phyloP scores from a whole-genome alignment of 1,284 basidiomycete species.

The Microbotryum intermedium region DNA sequence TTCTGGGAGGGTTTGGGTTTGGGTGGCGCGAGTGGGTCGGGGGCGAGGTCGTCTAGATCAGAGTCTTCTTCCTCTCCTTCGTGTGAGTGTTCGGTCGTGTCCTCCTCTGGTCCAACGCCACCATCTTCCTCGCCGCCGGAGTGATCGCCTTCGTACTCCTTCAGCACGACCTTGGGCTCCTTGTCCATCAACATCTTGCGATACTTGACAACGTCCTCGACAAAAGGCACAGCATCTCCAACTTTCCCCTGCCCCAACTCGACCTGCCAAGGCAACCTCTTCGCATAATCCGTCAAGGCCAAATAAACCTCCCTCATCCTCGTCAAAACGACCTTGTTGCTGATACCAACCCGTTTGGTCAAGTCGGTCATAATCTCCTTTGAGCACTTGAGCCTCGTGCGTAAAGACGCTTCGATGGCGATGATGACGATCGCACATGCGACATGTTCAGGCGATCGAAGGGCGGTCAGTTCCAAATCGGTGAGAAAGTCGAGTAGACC shows the following conservation, averaged over 20 bases:
- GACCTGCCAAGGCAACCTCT: slow-evolving; percentile 54
- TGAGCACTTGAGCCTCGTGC: slow-evolving; percentile 50
- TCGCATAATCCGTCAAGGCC: slow-evolving; percentile 52
- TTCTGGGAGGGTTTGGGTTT: background rate
- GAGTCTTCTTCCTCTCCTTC: background rate
- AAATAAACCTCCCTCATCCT: slow-evolving; percentile 59
- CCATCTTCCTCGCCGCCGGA: background rate
- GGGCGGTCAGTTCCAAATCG: slow-evolving; percentile 41
- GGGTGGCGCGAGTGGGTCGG: background rate
- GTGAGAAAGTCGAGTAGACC: slow-evolving; percentile 51
- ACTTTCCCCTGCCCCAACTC: background rate
- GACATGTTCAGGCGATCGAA: slow-evolving; percentile 34
- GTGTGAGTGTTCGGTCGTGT: background rate
- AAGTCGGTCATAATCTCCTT: slow-evolving; percentile 51
- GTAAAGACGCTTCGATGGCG: slow-evolving; percentile 56
- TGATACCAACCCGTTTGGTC: slow-evolving; percentile 47
- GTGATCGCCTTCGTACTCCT: background rate
- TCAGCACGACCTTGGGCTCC: background rate
- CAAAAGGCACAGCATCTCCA: slow-evolving; percentile 6
- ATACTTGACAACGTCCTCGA: slow-evolving; percentile 17
- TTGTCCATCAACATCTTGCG: slow-evolving; percentile 8
- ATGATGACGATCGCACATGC: slow-evolving; percentile 58
- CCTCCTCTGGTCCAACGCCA: background rate
- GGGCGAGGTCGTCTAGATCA: background rate
- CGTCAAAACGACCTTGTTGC: slow-evolving; percentile 52